Base-by-base conservation (phyloP, 257 asterid genomes). In the Rubia yunnanensis region DNA sequence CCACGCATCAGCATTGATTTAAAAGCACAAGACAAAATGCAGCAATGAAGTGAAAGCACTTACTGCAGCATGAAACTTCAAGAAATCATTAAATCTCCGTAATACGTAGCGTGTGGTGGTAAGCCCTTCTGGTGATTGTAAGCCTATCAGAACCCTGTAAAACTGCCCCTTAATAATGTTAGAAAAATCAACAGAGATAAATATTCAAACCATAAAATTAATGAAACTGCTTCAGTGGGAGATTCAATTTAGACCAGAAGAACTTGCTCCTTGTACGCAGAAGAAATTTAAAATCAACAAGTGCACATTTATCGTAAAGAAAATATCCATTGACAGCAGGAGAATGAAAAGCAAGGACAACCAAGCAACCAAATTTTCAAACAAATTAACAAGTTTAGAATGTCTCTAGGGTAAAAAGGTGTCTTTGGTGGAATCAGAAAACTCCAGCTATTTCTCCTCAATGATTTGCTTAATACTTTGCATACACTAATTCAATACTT, bases 61-160 rank as follows among this genome's bases (percentile, higher is more conserved):
- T 84, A 92, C 99, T 62, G 96, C 92, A 76, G 94, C 86, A 60
- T 80, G 83, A 78, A 92, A 73, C 80, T 90, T 94, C 85, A 94
- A 80, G 82, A 92, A 92, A 74, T 92, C 96, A 70, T 92, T 92
- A 71, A 92, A 92, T 80, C 99, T 87, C 74, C 99, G 86, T 77
- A 92, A 69, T 71, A 92, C 85, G 32, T 84, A 78, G 76, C 96
- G 91, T 61, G 94, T 78, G 50, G 86, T 81, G 36, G 99, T 89
- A 82, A 80, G 70, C 65, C 97, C 97, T 74, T 80, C 92, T 18
- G 96, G 96, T 72, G 99, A 92, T 77, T 92, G 99, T 70, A 89
- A 14, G 68, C 97, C 97, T 32, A 92, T 88, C 74, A 84, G 83
- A 74, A 92, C 91, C 95, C 99, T 90, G 89, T 90, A 94, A 82